Base-by-base conservation (phyloP, 2,329 filamentous ascomycete species). In the Exserohilum turcica region DNA sequence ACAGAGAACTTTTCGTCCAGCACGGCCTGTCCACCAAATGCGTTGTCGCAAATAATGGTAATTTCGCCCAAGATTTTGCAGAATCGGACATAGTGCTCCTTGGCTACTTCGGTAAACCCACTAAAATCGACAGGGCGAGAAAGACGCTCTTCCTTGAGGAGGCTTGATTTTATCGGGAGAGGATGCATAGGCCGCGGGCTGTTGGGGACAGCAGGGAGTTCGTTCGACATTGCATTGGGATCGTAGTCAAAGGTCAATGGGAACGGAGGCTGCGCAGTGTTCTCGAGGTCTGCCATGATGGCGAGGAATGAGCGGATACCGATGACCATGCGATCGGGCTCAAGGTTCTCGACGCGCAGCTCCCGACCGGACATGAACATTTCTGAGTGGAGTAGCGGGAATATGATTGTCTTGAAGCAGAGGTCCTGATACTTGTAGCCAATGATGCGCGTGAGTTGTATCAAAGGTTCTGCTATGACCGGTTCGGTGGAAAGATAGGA, bases 241-340 rank as follows among this genome's bases (percentile, higher is more conserved):
- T 80, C 78, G 48, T 76, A 77, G 45, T 78, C 74, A 58, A 81
- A 85, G 9, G 85, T 84, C 39, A 87, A 85, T 1, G 94, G 94
- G 62, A 97, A 97, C 0, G 92, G 90, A 2, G 94, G 94, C 58
- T 86, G 83, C 43, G 92, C 88, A 21, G 88, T 88, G 59, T 89
- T 93, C 73, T 99, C 94, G 21, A 97, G 80, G 72, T 99, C 94
- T 0, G 89, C 84, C 85, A 99, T 93, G 62, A 97, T 91, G 28
- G 89, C 90, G 24, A 99, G 81, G 71, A 97, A 99, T 3, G 94
- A 90, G 58, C 92, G 86, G 58, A 99, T 99, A 2, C 92, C 94
- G 63, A 99, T 90, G n/a, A 97, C 93, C 77, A 97, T 96, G 65
- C 91, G 89, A 70, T 99, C 95, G 0, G 95, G 94, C 57, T 99